Base-by-base conservation (phyloP, 805 yeast species). In the Soucietia sequanensis region DNA sequence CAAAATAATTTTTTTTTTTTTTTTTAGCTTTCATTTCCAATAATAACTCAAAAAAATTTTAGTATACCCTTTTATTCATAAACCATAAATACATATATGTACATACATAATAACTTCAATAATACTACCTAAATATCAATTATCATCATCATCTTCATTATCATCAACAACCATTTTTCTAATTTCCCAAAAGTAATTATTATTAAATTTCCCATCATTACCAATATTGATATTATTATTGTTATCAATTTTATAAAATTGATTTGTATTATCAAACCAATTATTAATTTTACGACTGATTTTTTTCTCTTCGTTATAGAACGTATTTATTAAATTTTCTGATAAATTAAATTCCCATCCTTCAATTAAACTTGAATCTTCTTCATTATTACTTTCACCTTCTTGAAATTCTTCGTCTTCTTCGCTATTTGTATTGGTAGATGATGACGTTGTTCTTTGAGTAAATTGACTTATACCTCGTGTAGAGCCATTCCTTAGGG, bases 81-180 rank as follows among this genome's bases (percentile, higher is more conserved):
- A 21, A 9, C 8, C 11, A 11, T 21, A 21, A 21, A 11, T 21
- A 9, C 23, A 21, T 9, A 21, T 21, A 11, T 11, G 11, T 21
- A 11, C 23, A 21, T 21, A 11, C 11, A 8, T 21, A 8, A 21
- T 21, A 21, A 21, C 11, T 21, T 8, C 23, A 21, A 21, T 8
- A 21, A 21, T 21, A 11, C 11, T 21, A 21, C 32, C 6, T 7
- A 17, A n/a, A 28, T 16, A 23, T 13, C 28, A 14, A n/a, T 31
- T 15, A 2, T 32, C 31, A 40, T 21, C 23, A 21, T 21, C 23
- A 11, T 21, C 23, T 14, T 38, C 46, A 14, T 45, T 53, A 24
- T 54, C 54, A 33, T 67, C 71, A 38, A 65, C 57, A 18, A 68
- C 69, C 64, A 68, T 56, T 43, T 62, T 65, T 30, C 73, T 48